Percentiles rank a stretch among this genome's conserved stretches.
Conservation (phyloP, 2,329 filamentous ascomycete species). For the Triangularia verruculosa region DNA sequence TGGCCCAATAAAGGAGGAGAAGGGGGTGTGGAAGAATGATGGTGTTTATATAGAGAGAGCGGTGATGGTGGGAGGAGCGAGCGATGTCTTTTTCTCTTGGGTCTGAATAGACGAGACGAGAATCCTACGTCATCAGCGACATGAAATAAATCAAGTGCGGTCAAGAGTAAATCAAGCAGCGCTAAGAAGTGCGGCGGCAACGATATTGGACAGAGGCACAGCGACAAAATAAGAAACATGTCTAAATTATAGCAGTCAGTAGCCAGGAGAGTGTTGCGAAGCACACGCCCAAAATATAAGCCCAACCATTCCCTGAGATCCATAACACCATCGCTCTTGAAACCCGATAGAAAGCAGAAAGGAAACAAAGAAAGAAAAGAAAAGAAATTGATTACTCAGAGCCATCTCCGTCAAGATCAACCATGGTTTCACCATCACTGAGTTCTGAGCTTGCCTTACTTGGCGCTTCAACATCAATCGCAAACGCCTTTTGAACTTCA, state of each 20-base stretch:
- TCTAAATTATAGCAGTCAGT: neutral
- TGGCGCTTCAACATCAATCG: constrained; percentile 14
- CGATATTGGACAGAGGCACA: too few species aligned
- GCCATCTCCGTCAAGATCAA: neutral
- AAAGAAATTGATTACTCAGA: neutral
- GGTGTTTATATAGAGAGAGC: neutral
- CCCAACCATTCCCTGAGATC: constrained; percentile 1
- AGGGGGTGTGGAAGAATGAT: neutral
- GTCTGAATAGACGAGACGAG: neutral
- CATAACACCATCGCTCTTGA: neutral
- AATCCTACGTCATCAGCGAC: neutral
- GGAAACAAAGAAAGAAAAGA: neutral
- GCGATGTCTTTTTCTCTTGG: neutral
- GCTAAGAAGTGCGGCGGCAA: too few species aligned
- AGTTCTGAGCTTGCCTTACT: neutral
- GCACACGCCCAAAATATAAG: neutral
- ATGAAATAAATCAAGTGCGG: neutral
- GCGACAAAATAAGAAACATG: neutral
- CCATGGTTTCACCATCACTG: neutral
- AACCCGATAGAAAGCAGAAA: neutral
- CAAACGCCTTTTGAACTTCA: constrained; percentile 19
- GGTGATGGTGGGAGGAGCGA: neutral
- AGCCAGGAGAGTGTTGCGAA: neutral
- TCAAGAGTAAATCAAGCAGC: too few species aligned
- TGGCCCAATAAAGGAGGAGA: too few species aligned